Conservation (phyloP, 106 monocot species). For the Allium cepa region DNA sequence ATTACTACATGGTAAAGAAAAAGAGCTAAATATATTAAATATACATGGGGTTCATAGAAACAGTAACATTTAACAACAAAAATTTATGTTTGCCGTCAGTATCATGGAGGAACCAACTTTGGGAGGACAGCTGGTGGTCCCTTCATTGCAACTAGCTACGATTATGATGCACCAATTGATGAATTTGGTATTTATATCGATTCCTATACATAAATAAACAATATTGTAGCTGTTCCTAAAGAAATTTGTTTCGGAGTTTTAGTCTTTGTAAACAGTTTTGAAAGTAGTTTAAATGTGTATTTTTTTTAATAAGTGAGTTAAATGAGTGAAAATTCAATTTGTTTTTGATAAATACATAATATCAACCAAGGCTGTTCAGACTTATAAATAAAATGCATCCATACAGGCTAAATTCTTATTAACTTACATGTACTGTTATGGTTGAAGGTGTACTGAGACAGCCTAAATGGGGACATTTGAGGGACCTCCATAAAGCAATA, state of each 20-base stretch:
- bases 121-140: constrained; percentile 25
- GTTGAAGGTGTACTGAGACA: constrained; percentile 72
- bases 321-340: too few species aligned
- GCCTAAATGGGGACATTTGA: constrained; percentile 98
- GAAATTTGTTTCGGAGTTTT: too few species aligned
- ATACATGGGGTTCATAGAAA: not conserved
- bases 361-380: too few species aligned
- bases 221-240: not conserved
- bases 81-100: constrained; percentile 2
- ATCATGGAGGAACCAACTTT: constrained; percentile 31
- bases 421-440: not conserved
- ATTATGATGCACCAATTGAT: constrained; percentile 31
- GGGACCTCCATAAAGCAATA: constrained; percentile 78
- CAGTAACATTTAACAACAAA: not conserved
- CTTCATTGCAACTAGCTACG: constrained; percentile 26
- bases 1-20: constrained; percentile 90
- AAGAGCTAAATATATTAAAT: not conserved
- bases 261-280: too few species aligned
- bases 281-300: too few species aligned
- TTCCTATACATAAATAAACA: not conserved
- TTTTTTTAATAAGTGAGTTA: too few species aligned
- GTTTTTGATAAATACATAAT: not conserved
- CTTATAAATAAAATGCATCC: too few species aligned
- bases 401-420: too few species aligned
- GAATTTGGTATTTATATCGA: constrained; percentile 16